Conservation (phyloP, 1,139 yeast genomes). For the Candida tropicalis region DNA sequence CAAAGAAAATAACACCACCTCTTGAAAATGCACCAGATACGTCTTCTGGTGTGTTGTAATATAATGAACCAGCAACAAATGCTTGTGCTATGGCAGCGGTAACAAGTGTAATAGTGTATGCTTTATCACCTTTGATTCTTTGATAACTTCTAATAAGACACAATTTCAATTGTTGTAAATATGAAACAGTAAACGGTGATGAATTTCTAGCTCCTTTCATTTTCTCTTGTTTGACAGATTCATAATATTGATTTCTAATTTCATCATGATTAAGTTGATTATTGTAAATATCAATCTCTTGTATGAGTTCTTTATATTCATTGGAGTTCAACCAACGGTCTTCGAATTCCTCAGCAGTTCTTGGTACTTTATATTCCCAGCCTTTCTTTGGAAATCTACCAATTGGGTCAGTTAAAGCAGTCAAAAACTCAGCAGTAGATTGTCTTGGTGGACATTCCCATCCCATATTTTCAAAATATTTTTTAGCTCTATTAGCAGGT, state of each 20-base stretch:
- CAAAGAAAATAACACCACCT: slow-evolving; percentile 59
- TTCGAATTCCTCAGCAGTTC: slow-evolving; percentile 59
- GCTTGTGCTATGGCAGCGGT: slow-evolving; percentile 53
- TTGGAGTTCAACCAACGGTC: slow-evolving; percentile 55
- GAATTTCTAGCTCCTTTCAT: slow-evolving; percentile 41
- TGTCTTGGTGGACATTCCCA: slow-evolving; percentile 61
- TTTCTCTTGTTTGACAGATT: slow-evolving; percentile 45
- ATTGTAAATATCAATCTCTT: slow-evolving; percentile 47
- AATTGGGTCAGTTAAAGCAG: slow-evolving; percentile 65
- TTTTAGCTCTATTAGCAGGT: slow-evolving; percentile 53
- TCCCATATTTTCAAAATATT: slow-evolving; percentile 62
- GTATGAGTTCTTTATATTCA: slow-evolving; percentile 42
- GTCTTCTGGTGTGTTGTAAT: slow-evolving; percentile 43
- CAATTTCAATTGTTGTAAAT: slow-evolving; percentile 46
- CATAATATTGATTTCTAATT: slow-evolving; percentile 37
- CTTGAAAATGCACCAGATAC: slow-evolving; percentile 57
- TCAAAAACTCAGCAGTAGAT: slow-evolving; percentile 67
- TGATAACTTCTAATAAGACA: slow-evolving; percentile 53
- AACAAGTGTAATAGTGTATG: slow-evolving; percentile 48
- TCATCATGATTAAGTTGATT: slow-evolving; percentile 35
- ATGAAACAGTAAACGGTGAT: slow-evolving; percentile 51
- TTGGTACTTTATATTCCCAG: slow-evolving; percentile 56
- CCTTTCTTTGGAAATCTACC: slow-evolving; percentile 50
- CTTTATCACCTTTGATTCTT: slow-evolving; percentile 51
- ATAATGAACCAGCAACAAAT: slow-evolving; percentile 55